phyloP scores from a whole-genome alignment of 495 filamentous ascomycete genomes.

The Neurospora sublineolata region DNA sequence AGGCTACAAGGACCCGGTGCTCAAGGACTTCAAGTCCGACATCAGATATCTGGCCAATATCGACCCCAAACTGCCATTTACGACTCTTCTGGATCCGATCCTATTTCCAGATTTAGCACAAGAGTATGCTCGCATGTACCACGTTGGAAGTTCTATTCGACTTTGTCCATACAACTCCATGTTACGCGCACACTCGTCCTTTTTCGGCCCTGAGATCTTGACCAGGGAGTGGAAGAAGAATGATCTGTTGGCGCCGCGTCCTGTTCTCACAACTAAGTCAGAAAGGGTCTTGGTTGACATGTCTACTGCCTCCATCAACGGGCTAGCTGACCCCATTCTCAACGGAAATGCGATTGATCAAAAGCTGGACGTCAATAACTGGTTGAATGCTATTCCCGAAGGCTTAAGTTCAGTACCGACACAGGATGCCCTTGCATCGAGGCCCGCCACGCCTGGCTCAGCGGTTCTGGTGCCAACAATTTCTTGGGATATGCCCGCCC shows the following conservation, averaged over 20 bases:
- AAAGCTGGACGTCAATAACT: neutral
- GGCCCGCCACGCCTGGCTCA: neutral
- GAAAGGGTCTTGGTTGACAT: neutral
- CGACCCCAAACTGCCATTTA: constrained; percentile 4
- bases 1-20: constrained; percentile 6
- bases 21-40: constrained; percentile 3
- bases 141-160: constrained; percentile 8
- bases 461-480: neutral
- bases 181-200: neutral
- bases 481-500: constrained; percentile 6
- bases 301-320: neutral
- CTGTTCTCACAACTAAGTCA: neutral
- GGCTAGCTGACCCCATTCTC: neutral
- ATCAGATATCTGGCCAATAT: constrained; percentile 24
- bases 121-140: constrained; percentile 10
- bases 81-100: constrained; percentile 6
- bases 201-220: constrained; percentile 7
- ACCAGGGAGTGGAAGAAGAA: neutral
- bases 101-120: neutral
- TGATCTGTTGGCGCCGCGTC: neutral
- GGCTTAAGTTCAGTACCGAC: neutral
- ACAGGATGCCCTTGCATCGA: neutral
- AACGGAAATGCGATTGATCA: neutral
- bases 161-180: constrained; percentile 8
- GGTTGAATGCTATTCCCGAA: neutral